Evolutionary conservation across 805 yeast species (phyloP), one percentile per base, ranked within the genome.

Genomic region (Hanseniaspora mollemarum): DNA sequence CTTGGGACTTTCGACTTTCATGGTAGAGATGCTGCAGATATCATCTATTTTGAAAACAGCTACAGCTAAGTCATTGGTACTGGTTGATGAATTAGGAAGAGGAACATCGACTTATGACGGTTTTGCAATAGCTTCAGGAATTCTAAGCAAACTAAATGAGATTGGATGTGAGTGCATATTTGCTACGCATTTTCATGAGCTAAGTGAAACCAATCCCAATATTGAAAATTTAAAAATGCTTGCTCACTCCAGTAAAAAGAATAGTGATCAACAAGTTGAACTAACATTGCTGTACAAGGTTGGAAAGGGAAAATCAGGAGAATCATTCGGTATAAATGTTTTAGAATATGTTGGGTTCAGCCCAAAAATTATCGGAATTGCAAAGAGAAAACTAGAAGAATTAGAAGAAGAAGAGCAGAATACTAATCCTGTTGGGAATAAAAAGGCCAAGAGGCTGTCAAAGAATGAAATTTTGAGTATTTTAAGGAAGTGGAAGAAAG

Each of bases 11-110:
- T 88, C 97, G 0, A 92, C 98, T 0, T 92, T 92, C 60, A 87
- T 87, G 96, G 87, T 95, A 18, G 98, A 92, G 63, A 92, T 92
- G 98, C 71, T 92, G 53, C 98, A 92, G 62, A 92, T 96, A 35
- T 86, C 96, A 0, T 82, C 94, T 0, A 92, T 92, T 57, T 72
- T 92, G 57, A 83, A 86, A 57, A 78, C 88, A 15, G 95, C 96
- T 1, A 81, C 94, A 0, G 67, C 70, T 26, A 85, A 87, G 56
- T 87, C 96, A 4, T 71, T 92, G 54, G 87, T 92, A 48, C 83
- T 92, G 40, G 87, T 92, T 52, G 98, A 92, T 66, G 98, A 92
- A 66, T 72, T 92, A 52, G 98, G 98, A 4, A 78, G 98, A 62
- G 74, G 76, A 36, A 71, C 76, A 2, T 73, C 80, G 42, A 84